Evolutionary conservation across 257 asterid species (phyloP), one percentile per base, ranked within the genome.

Genomic region (Cynanchum wilfordii): DNA sequence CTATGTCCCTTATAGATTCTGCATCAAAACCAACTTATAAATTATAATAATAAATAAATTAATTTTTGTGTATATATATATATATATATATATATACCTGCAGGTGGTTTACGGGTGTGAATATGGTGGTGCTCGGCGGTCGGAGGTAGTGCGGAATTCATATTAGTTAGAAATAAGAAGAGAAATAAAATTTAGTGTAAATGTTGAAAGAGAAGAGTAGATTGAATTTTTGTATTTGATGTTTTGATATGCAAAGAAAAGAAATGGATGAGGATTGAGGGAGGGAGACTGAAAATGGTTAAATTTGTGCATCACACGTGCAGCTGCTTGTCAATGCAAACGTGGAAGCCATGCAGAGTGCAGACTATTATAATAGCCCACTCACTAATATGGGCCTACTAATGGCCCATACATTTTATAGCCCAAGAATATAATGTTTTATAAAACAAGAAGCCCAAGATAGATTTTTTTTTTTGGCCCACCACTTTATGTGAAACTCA

Each of bases 311-410:
- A 22, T 15, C 24, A 83, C 84, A 76, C 88, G 87, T 82, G 79
- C 76, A 52, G 62, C 65, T 44, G 44, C 11, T 8, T 3, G 6
- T 22, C 51, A 27, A 17, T 17, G 19, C 84, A 73, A 58, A 86
- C 94, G 94, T 88, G 91, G 89, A 81, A 27, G 78, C 73, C 87
- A 80, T 84, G 88, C 91, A 81, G 68, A 58, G 56, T 3, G 50
- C 49, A 2, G 15, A 16, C 47, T 30, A 1, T 1, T 30, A 1
- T 1, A 30, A 1, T 6, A 19, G 59, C 59, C 59, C 59, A 19
- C 20, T 54, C 3, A 3, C 7, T 54, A 51, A 51, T 51, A 12
- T 51, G 56, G 56, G 56, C 56, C 20, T 0, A 16, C 45, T 40
- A 40, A 40, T 6, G 5, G 10, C 47, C 47, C 47, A 38, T 3